phyloP scores from a whole-genome alignment of 345 rosid species.

The Mangifera indica region DNA sequence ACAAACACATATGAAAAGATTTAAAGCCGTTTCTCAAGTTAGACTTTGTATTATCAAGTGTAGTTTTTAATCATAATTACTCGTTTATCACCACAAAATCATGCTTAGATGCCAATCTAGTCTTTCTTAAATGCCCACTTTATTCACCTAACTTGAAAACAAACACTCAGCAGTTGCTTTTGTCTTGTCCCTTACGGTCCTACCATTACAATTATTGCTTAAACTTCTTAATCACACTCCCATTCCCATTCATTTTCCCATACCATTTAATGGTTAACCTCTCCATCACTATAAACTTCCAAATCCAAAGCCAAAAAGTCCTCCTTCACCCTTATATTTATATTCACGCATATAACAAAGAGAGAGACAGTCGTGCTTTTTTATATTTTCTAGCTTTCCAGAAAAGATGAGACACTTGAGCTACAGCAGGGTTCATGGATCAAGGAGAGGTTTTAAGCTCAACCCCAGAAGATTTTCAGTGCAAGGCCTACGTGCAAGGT shows the following conservation, averaged over 20 bases:
- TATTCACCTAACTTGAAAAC: constrained; percentile 20
- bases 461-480: constrained; percentile 47
- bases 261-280: background rate
- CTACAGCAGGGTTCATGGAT: constrained; percentile 30
- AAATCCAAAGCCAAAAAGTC: constrained; percentile 14
- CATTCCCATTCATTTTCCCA: background rate
- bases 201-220: constrained; percentile 13
- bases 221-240: background rate
- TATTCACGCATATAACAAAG: background rate
- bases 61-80: background rate
- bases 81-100: background rate
- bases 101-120: background rate
- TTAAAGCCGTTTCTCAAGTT: background rate
- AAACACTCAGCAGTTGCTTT: constrained; percentile 4
- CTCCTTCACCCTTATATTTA: constrained; percentile 4
- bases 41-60: background rate
- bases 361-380: background rate
- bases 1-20: background rate
- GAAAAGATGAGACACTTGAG: constrained; percentile 14
- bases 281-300: constrained; percentile 3
- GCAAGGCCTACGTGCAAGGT: constrained; percentile 45
- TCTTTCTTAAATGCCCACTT: background rate
- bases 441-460: constrained; percentile 46
- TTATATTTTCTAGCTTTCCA: too few species aligned
- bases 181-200: constrained; percentile 3